Conservation (phyloP, 768 basidiomycete species). For the Leccinellum luteum region DNA sequence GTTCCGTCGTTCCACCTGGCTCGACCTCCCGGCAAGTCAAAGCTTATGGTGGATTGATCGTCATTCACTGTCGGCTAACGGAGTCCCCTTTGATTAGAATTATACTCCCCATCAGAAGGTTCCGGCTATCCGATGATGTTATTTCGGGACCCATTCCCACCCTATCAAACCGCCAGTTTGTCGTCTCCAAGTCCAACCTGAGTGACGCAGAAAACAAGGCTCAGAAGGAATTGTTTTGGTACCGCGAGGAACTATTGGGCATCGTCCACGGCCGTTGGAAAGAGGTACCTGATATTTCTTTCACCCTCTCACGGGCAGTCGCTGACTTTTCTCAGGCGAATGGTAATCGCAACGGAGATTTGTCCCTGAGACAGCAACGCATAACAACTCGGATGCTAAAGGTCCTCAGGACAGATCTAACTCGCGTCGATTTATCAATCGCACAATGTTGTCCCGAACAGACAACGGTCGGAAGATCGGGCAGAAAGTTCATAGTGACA, state of each 20-base stretch:
- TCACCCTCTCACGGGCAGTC: neutral
- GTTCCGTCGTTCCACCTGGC: slow-evolving; percentile 78
- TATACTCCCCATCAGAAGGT: slow-evolving; percentile 69
- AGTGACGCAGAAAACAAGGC: slow-evolving; percentile 54
- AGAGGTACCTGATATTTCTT: slow-evolving; percentile 53
- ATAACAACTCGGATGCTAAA: slow-evolving; percentile 81
- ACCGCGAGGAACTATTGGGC: slow-evolving; percentile 82
- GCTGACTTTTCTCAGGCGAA: slow-evolving; percentile 53
- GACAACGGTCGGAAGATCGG: slow-evolving; percentile 12
- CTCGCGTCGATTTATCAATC: slow-evolving; percentile 57
- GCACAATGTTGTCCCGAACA: slow-evolving; percentile 27
- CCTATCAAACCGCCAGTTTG: slow-evolving; percentile 86
- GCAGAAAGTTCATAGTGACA: slow-evolving; percentile 47
- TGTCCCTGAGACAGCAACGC: slow-evolving; percentile 75
- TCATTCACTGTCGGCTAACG: slow-evolving; percentile 4
- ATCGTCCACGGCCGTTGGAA: slow-evolving; percentile 72
- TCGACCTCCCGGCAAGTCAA: slow-evolving; percentile 70
- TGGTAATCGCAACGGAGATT: slow-evolving; percentile 69
- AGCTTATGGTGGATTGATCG: neutral
- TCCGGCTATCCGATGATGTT: slow-evolving; percentile 56
- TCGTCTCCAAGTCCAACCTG: slow-evolving; percentile 72
- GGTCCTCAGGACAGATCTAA: slow-evolving; percentile 64
- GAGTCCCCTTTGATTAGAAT: slow-evolving; percentile 40
- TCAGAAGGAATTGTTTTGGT: slow-evolving; percentile 92
- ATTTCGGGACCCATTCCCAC: slow-evolving; percentile 75